These are phyloP conservation scores for Canavalia ensiformis DNA, from an alignment of 306 rosid genomes.

Conservation along the genomic window DNA sequence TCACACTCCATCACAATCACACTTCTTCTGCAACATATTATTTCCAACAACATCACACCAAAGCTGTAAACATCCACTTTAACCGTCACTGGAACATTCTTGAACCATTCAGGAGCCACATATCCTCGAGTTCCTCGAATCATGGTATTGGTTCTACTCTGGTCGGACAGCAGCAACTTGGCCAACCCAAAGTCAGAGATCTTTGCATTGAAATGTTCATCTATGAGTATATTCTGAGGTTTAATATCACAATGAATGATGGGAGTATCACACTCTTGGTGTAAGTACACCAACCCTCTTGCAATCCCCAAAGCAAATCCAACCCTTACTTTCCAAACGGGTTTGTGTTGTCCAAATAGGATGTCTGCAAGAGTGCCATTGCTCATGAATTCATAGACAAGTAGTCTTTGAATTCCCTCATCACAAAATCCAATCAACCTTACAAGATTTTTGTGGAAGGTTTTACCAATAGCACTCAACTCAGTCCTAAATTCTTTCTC, in stretches of 20 bases:
- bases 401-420: slow-evolving; percentile 52
- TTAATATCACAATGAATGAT: slow-evolving; percentile 65
- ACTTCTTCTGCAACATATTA: slow-evolving; percentile 55
- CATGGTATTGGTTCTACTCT: slow-evolving; percentile 51
- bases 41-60: slow-evolving; percentile 57
- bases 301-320: slow-evolving; percentile 56
- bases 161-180: slow-evolving; percentile 51
- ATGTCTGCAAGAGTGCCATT: slow-evolving; percentile 51
- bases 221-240: slow-evolving; percentile 58
- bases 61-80: slow-evolving; percentile 63
- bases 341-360: slow-evolving; percentile 49
- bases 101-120: slow-evolving; percentile 67
- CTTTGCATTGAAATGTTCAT: slow-evolving; percentile 44
- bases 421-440: slow-evolving; percentile 61
- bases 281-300: slow-evolving; percentile 57
- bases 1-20: slow-evolving; percentile 39
- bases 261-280: slow-evolving; percentile 58
- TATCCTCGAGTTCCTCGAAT: slow-evolving; percentile 62
- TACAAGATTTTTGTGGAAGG: slow-evolving; percentile 58
- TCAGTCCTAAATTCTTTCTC: slow-evolving; percentile 59
- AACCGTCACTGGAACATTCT: slow-evolving; percentile 52
- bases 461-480: slow-evolving; percentile 54
- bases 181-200: slow-evolving; percentile 61
- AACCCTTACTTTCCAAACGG: slow-evolving; percentile 53
- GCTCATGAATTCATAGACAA: slow-evolving; percentile 58